Evolutionary conservation across 257 asterid genomes (phyloP).

Genomic region (Rubia yunnanensis): DNA sequence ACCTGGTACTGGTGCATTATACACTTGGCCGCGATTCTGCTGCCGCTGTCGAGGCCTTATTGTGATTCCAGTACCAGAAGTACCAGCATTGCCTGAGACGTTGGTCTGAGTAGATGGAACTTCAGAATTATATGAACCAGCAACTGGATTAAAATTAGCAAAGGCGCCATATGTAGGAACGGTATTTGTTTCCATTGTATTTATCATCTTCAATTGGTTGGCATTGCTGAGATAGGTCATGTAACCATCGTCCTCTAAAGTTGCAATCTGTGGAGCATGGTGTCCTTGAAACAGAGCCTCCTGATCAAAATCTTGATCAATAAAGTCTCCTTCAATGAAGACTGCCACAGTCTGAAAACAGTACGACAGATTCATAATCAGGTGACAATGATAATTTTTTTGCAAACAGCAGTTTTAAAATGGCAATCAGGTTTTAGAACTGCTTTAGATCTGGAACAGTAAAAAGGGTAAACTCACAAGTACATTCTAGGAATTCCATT

Average conservation of each 20-base stretch:
- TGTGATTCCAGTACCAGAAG: constrained; percentile 48
- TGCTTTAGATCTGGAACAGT: not conserved
- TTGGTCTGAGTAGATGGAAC: constrained; percentile 14
- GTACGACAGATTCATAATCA: not conserved
- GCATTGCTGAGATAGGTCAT: constrained; percentile 14
- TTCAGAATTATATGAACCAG: constrained; percentile 10
- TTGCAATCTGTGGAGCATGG: constrained; percentile 17
- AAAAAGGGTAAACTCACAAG: not conserved
- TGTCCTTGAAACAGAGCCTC: constrained; percentile 35
- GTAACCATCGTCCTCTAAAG: constrained; percentile 9
- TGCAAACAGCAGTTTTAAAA: not conserved
- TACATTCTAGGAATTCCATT: constrained; percentile 12
- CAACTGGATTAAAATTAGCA: constrained; percentile 23
- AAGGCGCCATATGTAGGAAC: constrained; percentile 13
- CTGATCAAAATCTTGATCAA: constrained; percentile 29
- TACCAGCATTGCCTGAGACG: constrained; percentile 15
- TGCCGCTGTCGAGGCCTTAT: constrained; percentile 31
- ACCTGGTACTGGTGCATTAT: constrained; percentile 14
- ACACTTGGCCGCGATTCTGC: constrained; percentile 15
- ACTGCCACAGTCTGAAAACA: constrained; percentile 27
- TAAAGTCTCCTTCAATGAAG: constrained; percentile 15
- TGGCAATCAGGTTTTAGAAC: not conserved
- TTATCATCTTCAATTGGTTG: constrained; percentile 13
- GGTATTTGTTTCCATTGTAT: constrained; percentile 10
- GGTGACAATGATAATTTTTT: not conserved